These are phyloP conservation scores for Nannizziopsis arthrosporioides DNA, from an alignment of 2,329 filamentous ascomycete genomes.

Conservation along the genomic window DNA sequence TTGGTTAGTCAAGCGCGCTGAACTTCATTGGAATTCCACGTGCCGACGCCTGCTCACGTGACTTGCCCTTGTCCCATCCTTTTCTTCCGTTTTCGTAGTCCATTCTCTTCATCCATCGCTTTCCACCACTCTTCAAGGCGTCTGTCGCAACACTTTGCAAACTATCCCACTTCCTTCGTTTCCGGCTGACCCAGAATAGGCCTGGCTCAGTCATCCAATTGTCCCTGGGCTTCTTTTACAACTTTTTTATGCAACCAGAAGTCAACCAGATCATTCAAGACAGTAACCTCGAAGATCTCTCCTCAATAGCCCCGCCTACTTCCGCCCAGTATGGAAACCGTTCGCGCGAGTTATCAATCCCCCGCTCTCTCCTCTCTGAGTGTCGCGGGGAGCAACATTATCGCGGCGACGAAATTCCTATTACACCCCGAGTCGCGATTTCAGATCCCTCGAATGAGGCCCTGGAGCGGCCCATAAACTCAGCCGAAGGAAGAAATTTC, in stretches of 20 bases:
- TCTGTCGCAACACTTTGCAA: not conserved
- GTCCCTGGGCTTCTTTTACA: slow-evolving; percentile 23
- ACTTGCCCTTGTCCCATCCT: not conserved
- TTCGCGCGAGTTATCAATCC: slow-evolving; percentile 33
- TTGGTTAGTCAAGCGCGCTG: no score
- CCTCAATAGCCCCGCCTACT: slow-evolving; percentile 23
- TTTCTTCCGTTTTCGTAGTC: not conserved
- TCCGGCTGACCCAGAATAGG: slow-evolving; percentile 40
- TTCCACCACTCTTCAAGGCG: not conserved
- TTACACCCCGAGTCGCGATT: slow-evolving; percentile 19
- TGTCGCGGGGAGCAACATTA: slow-evolving; percentile 26
- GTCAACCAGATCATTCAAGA: slow-evolving; percentile 40
- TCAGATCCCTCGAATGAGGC: slow-evolving; percentile 4
- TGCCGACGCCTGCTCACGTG: slow-evolving; percentile 6
- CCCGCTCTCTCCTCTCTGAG: slow-evolving; percentile 34
- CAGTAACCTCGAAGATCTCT: slow-evolving; percentile 31
- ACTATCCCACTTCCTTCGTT: not conserved
- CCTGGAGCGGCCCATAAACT: slow-evolving; percentile 7
- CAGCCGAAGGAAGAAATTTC: slow-evolving; percentile 20
- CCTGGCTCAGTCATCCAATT: slow-evolving; percentile 45
- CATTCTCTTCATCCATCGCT: not conserved
- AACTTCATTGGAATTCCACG: no score
- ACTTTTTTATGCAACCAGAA: slow-evolving; percentile 56
- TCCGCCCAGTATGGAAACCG: slow-evolving; percentile 50
- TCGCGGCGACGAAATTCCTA: slow-evolving; percentile 15